Evolutionary conservation across 163 green algal genomes (phyloP), one percentile per base, ranked within the genome.

Genomic region (Scenedesmus sp.): DNA sequence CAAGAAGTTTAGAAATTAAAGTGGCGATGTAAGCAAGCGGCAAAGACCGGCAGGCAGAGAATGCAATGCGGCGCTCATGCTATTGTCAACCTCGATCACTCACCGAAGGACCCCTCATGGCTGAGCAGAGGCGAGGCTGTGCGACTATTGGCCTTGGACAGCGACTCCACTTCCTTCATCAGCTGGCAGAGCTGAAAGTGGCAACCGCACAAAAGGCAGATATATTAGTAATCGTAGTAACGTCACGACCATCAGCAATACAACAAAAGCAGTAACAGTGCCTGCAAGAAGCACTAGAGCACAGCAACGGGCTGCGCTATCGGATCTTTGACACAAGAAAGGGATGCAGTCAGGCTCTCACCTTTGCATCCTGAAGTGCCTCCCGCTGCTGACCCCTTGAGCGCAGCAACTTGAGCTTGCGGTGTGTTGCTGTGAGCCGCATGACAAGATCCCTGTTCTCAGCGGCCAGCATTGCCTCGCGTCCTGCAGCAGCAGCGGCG

Each of bases 381-480:
- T 92, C 88, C 0, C 81, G 68, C 81, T 92, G 88, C 49, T 49
- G 33, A 16, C 43, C 44, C 12, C 88, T 72, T n/a, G 81, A 53
- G 13, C 37, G 35, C 30, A 89, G 81, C 43, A 89, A 68, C 81
- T 89, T 92, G 20, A 92, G 88, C 65, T 92, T 92, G 18, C 43
- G 68, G 81, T 92, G 88, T n/a, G 80, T 89, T 40, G 88, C 35
- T 26, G 81, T 59, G 2, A 92, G 65, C 35, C 65, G 65, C 26
- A 37, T 44, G 16, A 88, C 68, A n/a, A 92, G 88, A 22, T 92
- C 81, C 26, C 16, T 65, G 59, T 92, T 92, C 43, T 92, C 88
- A 30, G 88, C 61, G 24, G 88, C 88, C 33, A 92, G 49, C 22
- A 51, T 73, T 33, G 81, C 88, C 81, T 87, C 79, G 0, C 85